Evolutionary conservation across 2,329 filamentous ascomycete genomes (phyloP), one percentile per base, ranked within the genome.

Genomic region (Biscogniauxia marginata): DNA sequence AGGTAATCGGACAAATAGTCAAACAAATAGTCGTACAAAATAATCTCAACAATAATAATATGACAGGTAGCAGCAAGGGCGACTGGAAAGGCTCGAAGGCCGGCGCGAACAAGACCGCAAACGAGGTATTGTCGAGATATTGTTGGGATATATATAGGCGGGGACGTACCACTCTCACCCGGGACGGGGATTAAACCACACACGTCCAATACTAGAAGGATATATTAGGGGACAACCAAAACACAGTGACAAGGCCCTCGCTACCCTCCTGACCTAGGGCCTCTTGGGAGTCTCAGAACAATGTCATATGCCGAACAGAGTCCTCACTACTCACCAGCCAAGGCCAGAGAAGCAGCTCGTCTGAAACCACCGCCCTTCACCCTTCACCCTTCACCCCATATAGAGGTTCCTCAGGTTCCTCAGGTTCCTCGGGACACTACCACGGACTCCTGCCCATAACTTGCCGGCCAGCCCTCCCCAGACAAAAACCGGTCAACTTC

Each of bases 241-340:
- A 47, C 54, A 59, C 57, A 54, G 57, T 49, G 53, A 25, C 44
- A 22, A 34, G 46, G 54, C 50, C 57, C 62, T 63, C 57, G 62
- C 51, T 62, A 58, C 45, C 58, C 56, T 60, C 55, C 58, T 57
- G 62, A 50, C 57, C 61, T 57, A 59, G 5, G 60, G 62, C 54
- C 63, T 30, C 57, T 65, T 46, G 52, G 62, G 62, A 59, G 13
- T 53, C 63, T 61, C 59, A 65, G 58, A 65, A 51, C 54, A 24
- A 34, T 20, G 53, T 46, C 56, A 61, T 62, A 18, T 60, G 61
- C 64, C 63, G 34, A 52, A 52, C 61, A 60, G 61, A 53, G 61
- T 53, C 24, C 55, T 52, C 44, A 50, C 30, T 13, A 25, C 39
- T 39, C 50, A 23, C 49, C n/a, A 46, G 52, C 34, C 49, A 30